These are phyloP conservation scores for Cylindrotheca closterium DNA, from an alignment of 108 stramenopile genomes.

Conservation along the genomic window DNA sequence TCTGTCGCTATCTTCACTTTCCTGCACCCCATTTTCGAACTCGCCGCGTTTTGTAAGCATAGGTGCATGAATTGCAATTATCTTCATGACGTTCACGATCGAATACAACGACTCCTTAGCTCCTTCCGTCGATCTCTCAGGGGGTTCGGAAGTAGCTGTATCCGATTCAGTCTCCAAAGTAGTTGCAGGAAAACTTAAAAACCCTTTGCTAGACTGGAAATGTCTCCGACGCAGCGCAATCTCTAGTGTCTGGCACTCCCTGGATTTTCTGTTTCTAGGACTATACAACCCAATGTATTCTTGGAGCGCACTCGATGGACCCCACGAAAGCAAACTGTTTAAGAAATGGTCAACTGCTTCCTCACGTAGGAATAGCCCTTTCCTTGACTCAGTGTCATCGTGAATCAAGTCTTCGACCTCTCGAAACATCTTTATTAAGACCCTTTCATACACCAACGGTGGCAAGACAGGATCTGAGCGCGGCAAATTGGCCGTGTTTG, in stretches of 20 bases:
- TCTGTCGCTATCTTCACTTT: too few relatives aligned
- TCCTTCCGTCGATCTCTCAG: not conserved
- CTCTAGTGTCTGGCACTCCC: slow-evolving; percentile 15
- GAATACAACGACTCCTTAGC: too few relatives aligned
- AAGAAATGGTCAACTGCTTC: slow-evolving; percentile 66
- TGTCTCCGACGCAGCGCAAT: slow-evolving; percentile 29
- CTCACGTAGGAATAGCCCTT: slow-evolving; percentile 8
- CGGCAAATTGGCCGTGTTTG: not conserved
- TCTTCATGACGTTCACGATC: too few relatives aligned
- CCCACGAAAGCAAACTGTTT: slow-evolving; percentile 69
- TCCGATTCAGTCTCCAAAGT: too few relatives aligned
- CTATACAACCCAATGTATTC: slow-evolving; percentile 60
- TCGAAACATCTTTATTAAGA: slow-evolving; percentile 57
- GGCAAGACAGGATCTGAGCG: slow-evolving; percentile 66
- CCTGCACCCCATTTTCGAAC: too few relatives aligned
- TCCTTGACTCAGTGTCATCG: not conserved
- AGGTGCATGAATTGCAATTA: too few relatives aligned
- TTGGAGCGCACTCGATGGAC: slow-evolving; percentile 62
- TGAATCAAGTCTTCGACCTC: slow-evolving; percentile 37
- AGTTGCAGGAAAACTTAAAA: slow-evolving; percentile 36
- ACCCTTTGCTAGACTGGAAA: slow-evolving; percentile 30
- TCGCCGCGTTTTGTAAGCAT: too few relatives aligned
- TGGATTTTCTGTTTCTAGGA: too few relatives aligned
- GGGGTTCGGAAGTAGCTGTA: not conserved
- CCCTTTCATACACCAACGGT: slow-evolving; percentile 51